phyloP scores from a whole-genome alignment of 2,329 filamentous ascomycete species.

The Pyrenophora graminea region DNA sequence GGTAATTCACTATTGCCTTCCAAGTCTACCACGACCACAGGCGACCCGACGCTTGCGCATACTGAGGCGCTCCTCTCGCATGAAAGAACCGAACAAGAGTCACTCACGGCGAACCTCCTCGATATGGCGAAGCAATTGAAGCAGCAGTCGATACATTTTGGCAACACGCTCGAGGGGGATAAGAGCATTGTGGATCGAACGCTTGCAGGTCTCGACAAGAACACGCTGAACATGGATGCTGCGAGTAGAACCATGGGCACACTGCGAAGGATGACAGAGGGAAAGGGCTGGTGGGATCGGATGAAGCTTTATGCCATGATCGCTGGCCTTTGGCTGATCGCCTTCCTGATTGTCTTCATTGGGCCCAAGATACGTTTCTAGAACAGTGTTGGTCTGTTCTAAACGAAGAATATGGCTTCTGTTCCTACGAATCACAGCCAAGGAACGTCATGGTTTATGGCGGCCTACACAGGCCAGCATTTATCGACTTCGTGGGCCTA shows the following conservation, averaged over 20 bases:
- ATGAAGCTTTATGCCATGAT: slow-evolving; percentile 86
- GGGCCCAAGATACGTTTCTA: slow-evolving; percentile 86
- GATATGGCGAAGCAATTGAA: slow-evolving; percentile 79
- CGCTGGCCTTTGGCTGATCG: slow-evolving; percentile 75
- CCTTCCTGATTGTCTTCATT: slow-evolving; percentile 80
- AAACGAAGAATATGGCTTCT: no score
- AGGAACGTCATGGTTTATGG: no score
- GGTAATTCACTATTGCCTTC: slow-evolving; percentile 50
- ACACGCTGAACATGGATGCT: slow-evolving; percentile 73
- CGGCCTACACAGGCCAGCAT: no score
- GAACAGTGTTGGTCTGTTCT: background rate
- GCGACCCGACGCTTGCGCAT: slow-evolving; percentile 34
- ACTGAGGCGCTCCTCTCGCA: slow-evolving; percentile 73
- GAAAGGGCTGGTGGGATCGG: slow-evolving; percentile 82
- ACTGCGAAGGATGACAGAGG: slow-evolving; percentile 80
- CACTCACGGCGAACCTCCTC: slow-evolving; percentile 79
- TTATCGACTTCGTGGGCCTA: no score
- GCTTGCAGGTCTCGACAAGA: slow-evolving; percentile 75
- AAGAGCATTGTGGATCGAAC: slow-evolving; percentile 74
- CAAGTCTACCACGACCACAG: slow-evolving; percentile 31
- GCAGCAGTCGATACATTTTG: slow-evolving; percentile 72
- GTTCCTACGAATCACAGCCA: no score
- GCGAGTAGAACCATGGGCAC: slow-evolving; percentile 78
- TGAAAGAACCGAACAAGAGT: slow-evolving; percentile 81
- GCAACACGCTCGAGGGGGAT: slow-evolving; percentile 71